Evolutionary conservation across 768 basidiomycete species (phyloP).

Genomic region (Rhizopogon sp.): DNA sequence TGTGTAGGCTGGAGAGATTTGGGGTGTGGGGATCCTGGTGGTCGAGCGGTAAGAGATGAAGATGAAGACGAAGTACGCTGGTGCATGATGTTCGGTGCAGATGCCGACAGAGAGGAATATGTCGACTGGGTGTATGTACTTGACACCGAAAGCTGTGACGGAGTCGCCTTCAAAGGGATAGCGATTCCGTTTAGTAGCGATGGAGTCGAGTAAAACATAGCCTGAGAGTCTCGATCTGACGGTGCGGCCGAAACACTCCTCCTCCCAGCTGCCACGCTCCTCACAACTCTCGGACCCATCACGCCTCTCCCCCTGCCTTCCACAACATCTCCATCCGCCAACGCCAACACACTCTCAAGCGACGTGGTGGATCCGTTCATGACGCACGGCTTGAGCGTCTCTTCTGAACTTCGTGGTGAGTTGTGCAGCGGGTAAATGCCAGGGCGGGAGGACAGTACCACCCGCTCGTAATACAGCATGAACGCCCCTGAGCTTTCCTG

Average conservation of each 20-base stretch:
- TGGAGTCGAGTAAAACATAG: constrained; percentile 3
- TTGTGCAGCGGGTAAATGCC: constrained; percentile 26
- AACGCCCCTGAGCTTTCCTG: constrained; percentile 73
- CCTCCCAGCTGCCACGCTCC: constrained; percentile 48
- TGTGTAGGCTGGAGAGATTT: constrained; percentile 9
- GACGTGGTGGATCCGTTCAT: constrained; percentile 46
- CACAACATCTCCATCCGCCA: constrained; percentile 10
- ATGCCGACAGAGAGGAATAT: constrained; percentile 15
- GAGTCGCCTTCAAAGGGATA: constrained; percentile 16
- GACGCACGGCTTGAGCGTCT: constrained; percentile 52
- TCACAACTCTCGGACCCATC: constrained; percentile 47
- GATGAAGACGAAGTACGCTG: constrained; percentile 8
- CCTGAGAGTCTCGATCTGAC: constrained; percentile 20
- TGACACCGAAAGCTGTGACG: constrained; percentile 8
- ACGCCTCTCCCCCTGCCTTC: constrained; percentile 15
- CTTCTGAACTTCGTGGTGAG: constrained; percentile 52
- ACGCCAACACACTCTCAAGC: constrained; percentile 35
- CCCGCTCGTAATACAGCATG: constrained; percentile 92
- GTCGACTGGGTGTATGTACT: constrained; percentile 5
- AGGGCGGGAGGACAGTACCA: constrained; percentile 32
- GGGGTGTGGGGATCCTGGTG: constrained; percentile 5
- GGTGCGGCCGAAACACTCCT: constrained; percentile 33
- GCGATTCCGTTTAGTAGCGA: constrained; percentile 19
- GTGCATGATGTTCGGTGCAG: constrained; percentile 20
- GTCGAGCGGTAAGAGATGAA: constrained; percentile 6